Percentiles rank a stretch among this genome's conserved stretches.
phyloP scores from a whole-genome alignment of 768 basidiomycete species.

The Tylopilus sp. region DNA sequence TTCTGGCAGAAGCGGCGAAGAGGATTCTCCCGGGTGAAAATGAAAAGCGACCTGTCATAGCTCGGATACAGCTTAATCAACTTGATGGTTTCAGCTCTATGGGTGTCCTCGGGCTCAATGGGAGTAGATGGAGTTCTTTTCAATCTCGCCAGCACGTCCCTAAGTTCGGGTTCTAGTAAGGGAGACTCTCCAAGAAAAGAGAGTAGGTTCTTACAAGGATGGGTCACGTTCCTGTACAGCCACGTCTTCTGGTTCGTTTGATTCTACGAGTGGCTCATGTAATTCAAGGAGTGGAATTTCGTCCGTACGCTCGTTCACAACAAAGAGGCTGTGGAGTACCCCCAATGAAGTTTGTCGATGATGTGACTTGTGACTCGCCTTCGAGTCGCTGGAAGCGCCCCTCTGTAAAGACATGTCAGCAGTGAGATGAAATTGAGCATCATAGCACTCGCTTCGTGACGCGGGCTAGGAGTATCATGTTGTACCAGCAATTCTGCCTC shows the following conservation, averaged over 20 bases:
- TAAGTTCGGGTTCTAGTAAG: conserved; percentile 24
- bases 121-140: conserved; percentile 42
- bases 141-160: conserved; percentile 65
- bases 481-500: conserved; percentile 78
- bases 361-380: conserved; percentile 31
- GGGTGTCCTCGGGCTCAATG: conserved; percentile 58
- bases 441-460: conserved; percentile 29
- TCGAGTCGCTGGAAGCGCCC: conserved; percentile 9
- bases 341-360: conserved; percentile 59
- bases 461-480: conserved; percentile 43
- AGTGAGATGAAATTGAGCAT: neutral
- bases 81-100: conserved; percentile 72
- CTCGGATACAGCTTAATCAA: conserved; percentile 86
- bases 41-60: conserved; percentile 87
- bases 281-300: conserved; percentile 62
- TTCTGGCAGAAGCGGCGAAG: conserved; percentile 77
- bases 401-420: conserved; percentile 20
- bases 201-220: conserved; percentile 54
- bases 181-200: neutral
- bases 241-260: conserved; percentile 25
- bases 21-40: conserved; percentile 89
- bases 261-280: conserved; percentile 34
- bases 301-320: conserved; percentile 46
- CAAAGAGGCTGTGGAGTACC: conserved; percentile 62
- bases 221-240: conserved; percentile 64